Evolutionary conservation across 306 rosid genomes (phyloP), one percentile per base, ranked within the genome.

Genomic region (Gastrolobium bilobum): DNA sequence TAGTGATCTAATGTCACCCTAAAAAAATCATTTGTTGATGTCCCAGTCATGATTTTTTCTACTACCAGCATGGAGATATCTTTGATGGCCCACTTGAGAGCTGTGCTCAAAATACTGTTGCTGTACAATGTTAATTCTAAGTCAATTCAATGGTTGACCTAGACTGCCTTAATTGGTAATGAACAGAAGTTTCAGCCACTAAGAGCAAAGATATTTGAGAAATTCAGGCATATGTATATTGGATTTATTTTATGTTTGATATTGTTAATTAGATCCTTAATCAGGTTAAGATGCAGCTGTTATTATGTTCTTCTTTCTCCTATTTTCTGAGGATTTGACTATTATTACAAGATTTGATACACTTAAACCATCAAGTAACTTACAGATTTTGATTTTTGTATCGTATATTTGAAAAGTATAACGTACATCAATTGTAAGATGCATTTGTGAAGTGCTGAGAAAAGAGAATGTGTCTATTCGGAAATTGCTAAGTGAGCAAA

Each of bases 11-110:
- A 46, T 69, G 53, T 63, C 15, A 54, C 44, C 34, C 10, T 20
- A 44, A 71, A 52, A 52, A 30, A 53, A 33, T 20, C 64, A 31
- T 30, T 68, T 66, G 76, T 43, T 15, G 26, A 43, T 42, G 66
- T 65, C 69, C 61, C 15, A 35, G 30, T 77, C 50, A 56, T 39
- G 31, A 77, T 56, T 71, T 82, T 63, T 77, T 60, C 43, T 51
- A 6, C 74, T 53, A 30, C 37, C 13, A 35, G 52, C 59, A 76
- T 10, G 69, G 53, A 65, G 46, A 53, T 54, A 74, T 46, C 63
- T 42, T 70, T 65, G 47, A 53, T 35, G 67, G 60, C 42, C 51
- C 11, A 38, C 73, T 60, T 68, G 65, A 66, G 54, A 68, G 30
- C 35, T 60, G 73, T 75, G 61, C 68, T 69, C 68, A 61, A 48